Conservation (phyloP, 2,329 filamentous ascomycete genomes). For the Aspergillus cejpii region DNA sequence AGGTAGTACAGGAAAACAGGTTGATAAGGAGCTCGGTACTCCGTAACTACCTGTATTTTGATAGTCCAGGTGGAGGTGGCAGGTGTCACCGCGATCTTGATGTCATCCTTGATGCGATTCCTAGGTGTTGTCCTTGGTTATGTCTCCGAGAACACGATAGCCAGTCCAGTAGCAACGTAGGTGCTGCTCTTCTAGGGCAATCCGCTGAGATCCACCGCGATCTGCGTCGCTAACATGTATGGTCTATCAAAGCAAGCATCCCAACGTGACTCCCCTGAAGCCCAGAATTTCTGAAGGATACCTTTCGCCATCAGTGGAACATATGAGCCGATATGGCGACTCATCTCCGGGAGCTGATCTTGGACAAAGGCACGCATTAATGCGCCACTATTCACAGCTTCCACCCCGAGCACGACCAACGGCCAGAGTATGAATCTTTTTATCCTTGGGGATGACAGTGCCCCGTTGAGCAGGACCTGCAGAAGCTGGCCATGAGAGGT, state of each 20-base stretch:
- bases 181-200: neutral
- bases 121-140: no score
- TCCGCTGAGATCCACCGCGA: slow-evolving; percentile 6
- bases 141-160: no score
- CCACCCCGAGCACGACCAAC: slow-evolving; percentile 33
- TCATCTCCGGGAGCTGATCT: slow-evolving; percentile 22
- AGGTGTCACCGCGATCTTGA: no score
- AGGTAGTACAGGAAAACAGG: no score
- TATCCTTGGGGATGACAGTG: slow-evolving; percentile 9
- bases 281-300: slow-evolving; percentile 34
- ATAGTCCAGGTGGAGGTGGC: no score
- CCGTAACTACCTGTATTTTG: no score
- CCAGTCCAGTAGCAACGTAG: neutral
- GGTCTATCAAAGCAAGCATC: slow-evolving; percentile 37
- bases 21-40: no score
- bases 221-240: slow-evolving; percentile 24
- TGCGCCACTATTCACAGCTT: slow-evolving; percentile 19
- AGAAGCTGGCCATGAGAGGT: neutral
- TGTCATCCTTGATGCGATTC: no score
- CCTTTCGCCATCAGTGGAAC: slow-evolving; percentile 28
- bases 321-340: slow-evolving; percentile 23
- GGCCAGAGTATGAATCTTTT: slow-evolving; percentile 33
- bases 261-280: slow-evolving; percentile 28
- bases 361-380: slow-evolving; percentile 24
- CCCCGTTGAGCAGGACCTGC: slow-evolving; percentile 14